Evolutionary conservation across 2,329 filamentous ascomycete genomes (phyloP), one percentile per base, ranked within the genome.

Genomic region (Pseudogymnoascus sp.): DNA sequence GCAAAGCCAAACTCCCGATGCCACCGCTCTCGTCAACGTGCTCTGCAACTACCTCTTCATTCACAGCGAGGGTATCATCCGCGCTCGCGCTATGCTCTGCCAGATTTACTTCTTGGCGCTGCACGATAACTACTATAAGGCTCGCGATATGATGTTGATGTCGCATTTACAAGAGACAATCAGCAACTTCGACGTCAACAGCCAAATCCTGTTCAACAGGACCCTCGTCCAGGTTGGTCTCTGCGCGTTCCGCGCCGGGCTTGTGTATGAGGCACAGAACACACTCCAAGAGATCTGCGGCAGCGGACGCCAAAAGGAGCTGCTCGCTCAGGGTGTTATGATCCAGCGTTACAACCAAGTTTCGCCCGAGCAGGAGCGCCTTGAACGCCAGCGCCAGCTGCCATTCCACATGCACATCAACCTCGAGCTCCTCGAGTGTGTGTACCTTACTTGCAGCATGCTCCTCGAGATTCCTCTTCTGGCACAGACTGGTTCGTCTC

Each of bases 401-500:
- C 94, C 94, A 37, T 99, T 99, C 87, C 94, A 99, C 81, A 97
- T 99, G 91, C 94, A 99, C 83, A 99, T 99, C 81, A 99, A 99
- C 81, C 84, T 99, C 59, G 94, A 99, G 76, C 85, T 99, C 61
- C 84, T 99, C 38, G 94, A 99, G 79, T 97, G 94, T 72, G 93
- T 97, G 64, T 99, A 99, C 79, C 84, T 99, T 63, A 97, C 94
- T 58, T 97, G 93, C 81, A 97, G 91, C 78, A 99, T 99, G 94
- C 88, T 99, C 67, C 85, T 99, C 62, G 94, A 99, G 79, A 97
- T 99, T 65, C 94, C 94, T 63, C 87, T 97, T 54, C 87, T 99
- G 68, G 95, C 94, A 57, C 94, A 97, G 77, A 95, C 93, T 35
- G 94, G 94, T 67, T 97, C 93, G 6, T 94, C 93, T 20, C 95